Base-by-base conservation (phyloP, 495 filamentous ascomycete species). In the Xylaria flabelliformis region DNA sequence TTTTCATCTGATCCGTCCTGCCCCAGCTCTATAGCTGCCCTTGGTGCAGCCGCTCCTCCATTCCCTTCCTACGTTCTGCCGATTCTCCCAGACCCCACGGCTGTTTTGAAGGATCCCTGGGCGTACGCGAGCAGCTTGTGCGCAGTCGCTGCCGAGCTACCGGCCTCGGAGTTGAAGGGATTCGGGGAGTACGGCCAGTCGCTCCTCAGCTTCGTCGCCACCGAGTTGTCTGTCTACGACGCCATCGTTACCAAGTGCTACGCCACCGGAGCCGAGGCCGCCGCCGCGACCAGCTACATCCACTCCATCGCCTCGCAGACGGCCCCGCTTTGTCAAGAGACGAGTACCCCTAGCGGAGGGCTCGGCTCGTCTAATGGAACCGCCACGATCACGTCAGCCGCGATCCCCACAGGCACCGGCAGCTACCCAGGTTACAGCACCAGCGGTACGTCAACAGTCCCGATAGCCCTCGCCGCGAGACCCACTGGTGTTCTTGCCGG, bases 181-280 rank as follows among this genome's bases (percentile, higher is more conserved):
- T 65, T 65, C 42, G 42, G 19, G 26, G 44, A 26, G 2, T 65
- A 15, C 13, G 63, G 63, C 7, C 5, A 32, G 1, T 50, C 42
- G 15, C 63, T 65, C 15, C 63, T 65, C 13, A 17, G 1, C 63
- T 65, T 50, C 42, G 63, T 21, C 26, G 15, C 42, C 21, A 39
- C 39, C 15, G 63, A 65, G 42, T 9, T 65, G 4, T 12, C 41
- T 15, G 34, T 15, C 44, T 65, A 65, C 24, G 63, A 65, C 42
- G 63, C 41, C 10, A 1, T 65, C 63, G 26, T 50, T 15, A 65
- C 63, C 39, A 64, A 46, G 39, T 65, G 63, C 63, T 65, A n/a
- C 6, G 42, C 24, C 42, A 50, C 24, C 15, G 42, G 42, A 19
- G 21, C 63, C 42, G 42, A 26, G 24, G 63, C 41, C 21, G 24